Base-by-base conservation (phyloP, 768 basidiomycete species). In the Suillus weaverae region DNA sequence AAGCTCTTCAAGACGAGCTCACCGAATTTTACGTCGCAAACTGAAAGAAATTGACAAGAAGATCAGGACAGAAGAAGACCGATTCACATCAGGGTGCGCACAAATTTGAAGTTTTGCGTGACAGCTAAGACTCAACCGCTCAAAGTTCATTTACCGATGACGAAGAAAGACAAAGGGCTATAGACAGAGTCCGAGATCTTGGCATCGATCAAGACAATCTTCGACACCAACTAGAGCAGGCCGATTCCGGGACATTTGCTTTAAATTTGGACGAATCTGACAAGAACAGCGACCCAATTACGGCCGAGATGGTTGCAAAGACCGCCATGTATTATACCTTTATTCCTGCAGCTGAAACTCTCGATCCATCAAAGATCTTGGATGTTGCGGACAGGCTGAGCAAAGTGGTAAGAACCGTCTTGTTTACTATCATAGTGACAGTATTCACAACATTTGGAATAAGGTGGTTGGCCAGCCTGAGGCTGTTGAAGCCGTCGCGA, bases 401-500 rank as follows among this genome's bases (percentile, higher is more conserved):
- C 38, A 30, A 4, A 50, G 62, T 62, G 62, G 62, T 62, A 51
- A 55, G 48, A 36, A 16, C 13, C 14, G 9, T 18, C 35, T 51
- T 36, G 35, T 62, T 39, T 48, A 26, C 36, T 36, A 38, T 32
- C 30, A 39, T 20, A 36, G 6, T 20, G n/a, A 35, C n/a, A n/a
- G 44, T 41, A 22, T 30, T 62, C 33, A 62, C 32, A 38, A 55
- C 32, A 5, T 33, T 35, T 55, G 35, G 33, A 32, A 18, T 18
- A 16, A 66, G 66, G 66, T 66, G 10, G 62, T 66, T 9, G 65
- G 66, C 32, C 83, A 84, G 66, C 78, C 80, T 18, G 74, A 80
- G 48, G 83, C 82, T 10, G 74, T 84, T 61, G 72, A 75, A 32
- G 77, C 82, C 2, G 81, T 84, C 53, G 74, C 80, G 16, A 81